phyloP scores from a whole-genome alignment of 164 flowering plant genomes.

The Dillenia turbinata region DNA sequence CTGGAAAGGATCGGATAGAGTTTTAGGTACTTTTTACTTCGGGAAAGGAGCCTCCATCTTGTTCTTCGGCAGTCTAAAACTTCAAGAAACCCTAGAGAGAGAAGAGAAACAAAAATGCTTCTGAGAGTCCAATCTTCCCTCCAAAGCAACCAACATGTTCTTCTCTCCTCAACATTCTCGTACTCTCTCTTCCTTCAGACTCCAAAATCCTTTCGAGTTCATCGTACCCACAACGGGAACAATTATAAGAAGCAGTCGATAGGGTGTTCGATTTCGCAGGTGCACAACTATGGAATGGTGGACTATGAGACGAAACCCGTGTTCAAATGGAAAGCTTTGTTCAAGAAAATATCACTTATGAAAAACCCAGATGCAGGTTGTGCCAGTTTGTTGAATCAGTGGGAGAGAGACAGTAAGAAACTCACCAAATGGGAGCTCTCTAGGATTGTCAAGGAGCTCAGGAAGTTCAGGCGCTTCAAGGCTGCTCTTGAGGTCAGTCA shows the following conservation, averaged over 20 bases:
- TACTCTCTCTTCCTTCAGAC: conserved; percentile 16
- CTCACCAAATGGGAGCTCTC: conserved; percentile 72
- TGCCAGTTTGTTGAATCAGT: conserved; percentile 46
- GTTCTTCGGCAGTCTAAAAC: background rate
- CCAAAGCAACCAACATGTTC: conserved; percentile 9
- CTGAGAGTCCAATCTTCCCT: conserved; percentile 23
- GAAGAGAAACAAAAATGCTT: conserved; percentile 23
- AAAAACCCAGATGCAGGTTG: conserved; percentile 51
- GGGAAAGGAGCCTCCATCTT: background rate
- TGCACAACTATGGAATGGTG: conserved; percentile 54
- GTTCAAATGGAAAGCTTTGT: conserved; percentile 54
- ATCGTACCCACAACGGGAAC: background rate
- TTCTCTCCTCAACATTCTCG: conserved; percentile 22
- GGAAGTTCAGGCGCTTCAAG: conserved; percentile 55
- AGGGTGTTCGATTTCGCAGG: conserved; percentile 42
- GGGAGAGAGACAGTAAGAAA: conserved; percentile 53
- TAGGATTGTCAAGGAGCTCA: conserved; percentile 64
- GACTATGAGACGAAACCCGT: conserved; percentile 57
- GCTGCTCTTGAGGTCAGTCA: conserved; percentile 67
- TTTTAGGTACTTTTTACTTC: background rate
- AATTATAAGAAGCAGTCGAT: conserved; percentile 1
- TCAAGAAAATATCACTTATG: conserved; percentile 51
- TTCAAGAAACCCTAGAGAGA: background rate
- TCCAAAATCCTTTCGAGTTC: background rate
- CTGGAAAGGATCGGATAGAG: no score